Base-by-base conservation (phyloP, 2,329 filamentous ascomycete genomes). In the Orbilia oligospora region DNA sequence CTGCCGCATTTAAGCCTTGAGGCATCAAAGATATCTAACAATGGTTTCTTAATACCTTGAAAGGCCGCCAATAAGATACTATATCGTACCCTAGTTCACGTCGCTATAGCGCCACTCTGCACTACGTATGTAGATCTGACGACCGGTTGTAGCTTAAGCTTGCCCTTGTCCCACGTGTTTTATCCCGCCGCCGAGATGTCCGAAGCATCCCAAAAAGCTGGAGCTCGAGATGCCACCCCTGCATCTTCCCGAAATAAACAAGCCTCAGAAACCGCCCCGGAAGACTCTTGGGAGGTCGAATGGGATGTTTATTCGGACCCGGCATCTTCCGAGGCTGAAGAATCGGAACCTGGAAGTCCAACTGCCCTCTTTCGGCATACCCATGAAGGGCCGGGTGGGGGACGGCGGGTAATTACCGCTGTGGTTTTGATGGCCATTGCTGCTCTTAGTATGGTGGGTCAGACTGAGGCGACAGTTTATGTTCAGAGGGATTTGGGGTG, bases 221-320 rank as follows among this genome's bases (percentile, higher is more conserved):
- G 49, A 36, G 51, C 51, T 66, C 14, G 9, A 30, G 27, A 30
- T n/a, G 27, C 49, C 20, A 18, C 58, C 24, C 9, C 49, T n/a
- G 24, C 70, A 51, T 58, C 70, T 18, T 48, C 63, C n/a, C 56
- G 48, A n/a, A 49, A 30, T 12, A 56, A 76, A 36, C 41, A 63
- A 48, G 33, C 44, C 14, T 6, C 64, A 16, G 64, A 41, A 44
- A 56, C 71, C 8, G 18, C 55, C 5, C 46, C 61, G 33, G 64
- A 75, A 33, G 71, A 75, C n/a, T 44, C 71, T n/a, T 78, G 75
- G 75, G 68, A 78, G 22, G 75, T 78, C 1, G 75, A 78, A 66
- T 78, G 75, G 75, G 75, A 78, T 58, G 75, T 78, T 16, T 71
- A 78, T 56, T 78, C 75, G 8, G 46, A 65, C 16, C 51, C 58